Conservation (phyloP, 306 rosid species). For the Cucurbita argyrosperma region DNA sequence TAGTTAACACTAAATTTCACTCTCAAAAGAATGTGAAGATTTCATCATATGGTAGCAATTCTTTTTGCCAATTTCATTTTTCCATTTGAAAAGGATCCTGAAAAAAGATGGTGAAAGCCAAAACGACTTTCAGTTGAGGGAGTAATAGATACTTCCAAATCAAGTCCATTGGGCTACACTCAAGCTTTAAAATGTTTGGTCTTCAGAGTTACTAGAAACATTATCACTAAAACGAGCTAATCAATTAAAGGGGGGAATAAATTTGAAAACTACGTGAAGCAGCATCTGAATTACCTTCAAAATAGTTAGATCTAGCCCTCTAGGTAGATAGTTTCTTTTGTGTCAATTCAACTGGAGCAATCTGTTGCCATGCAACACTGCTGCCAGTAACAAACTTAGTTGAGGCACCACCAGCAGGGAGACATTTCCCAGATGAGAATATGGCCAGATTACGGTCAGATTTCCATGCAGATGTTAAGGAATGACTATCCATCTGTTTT, state of each 20-base stretch:
- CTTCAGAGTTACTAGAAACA: neutral
- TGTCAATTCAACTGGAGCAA: slow-evolving; percentile 44
- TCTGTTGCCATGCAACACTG: slow-evolving; percentile 48
- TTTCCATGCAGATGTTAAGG: slow-evolving; percentile 23
- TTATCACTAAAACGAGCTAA: neutral
- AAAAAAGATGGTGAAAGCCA: neutral
- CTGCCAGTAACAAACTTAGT: slow-evolving; percentile 50
- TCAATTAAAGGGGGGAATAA: neutral
- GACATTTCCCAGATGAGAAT: slow-evolving; percentile 28
- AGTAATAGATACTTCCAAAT: neutral
- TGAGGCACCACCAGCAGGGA: slow-evolving; percentile 31
- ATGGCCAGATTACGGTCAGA: slow-evolving; percentile 33
- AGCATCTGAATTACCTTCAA: slow-evolving; percentile 58
- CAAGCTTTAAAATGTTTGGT: neutral
- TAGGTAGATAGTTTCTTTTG: slow-evolving; percentile 39
- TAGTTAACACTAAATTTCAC: neutral
- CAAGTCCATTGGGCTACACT: neutral
- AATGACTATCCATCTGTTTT: slow-evolving; percentile 33
- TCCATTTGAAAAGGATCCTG: neutral
- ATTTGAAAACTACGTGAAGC: neutral
- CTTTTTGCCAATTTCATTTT: neutral
- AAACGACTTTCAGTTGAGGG: neutral
- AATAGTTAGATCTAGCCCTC: slow-evolving; percentile 29
- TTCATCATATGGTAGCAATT: neutral
- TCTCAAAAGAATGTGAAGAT: neutral